These are phyloP conservation scores for Rhodosporidiobolus odoratus DNA, from an alignment of 768 basidiomycete genomes.

Conservation along the genomic window DNA sequence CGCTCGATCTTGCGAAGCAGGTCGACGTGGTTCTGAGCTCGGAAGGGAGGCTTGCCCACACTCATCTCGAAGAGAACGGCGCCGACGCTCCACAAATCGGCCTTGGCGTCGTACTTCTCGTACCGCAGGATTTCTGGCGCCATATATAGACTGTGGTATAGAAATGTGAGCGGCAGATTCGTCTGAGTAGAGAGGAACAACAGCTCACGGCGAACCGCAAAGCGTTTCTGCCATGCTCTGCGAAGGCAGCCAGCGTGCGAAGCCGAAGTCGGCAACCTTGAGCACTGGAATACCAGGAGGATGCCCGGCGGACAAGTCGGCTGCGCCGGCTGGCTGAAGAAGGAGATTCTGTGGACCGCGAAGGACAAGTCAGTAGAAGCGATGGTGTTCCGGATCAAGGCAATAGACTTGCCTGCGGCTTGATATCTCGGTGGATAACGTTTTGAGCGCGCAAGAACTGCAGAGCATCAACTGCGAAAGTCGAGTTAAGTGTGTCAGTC, in stretches of 20 bases:
- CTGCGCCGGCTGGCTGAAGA: conserved; percentile 70
- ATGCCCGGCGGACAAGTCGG: conserved; percentile 79
- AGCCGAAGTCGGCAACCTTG: conserved; percentile 97
- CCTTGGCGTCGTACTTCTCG: conserved; percentile 96
- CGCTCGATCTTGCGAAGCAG: conserved; percentile 85
- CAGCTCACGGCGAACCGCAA: conserved; percentile 86
- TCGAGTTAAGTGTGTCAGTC: not conserved
- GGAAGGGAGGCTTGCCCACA: conserved; percentile 87
- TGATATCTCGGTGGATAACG: conserved; percentile 94
- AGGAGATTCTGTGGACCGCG: conserved; percentile 65
- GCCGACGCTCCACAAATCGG: conserved; percentile 96
- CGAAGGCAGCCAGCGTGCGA: conserved; percentile 83
- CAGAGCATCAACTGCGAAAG: conserved; percentile 71
- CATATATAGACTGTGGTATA: conserved; percentile 74
- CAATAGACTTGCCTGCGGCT: conserved; percentile 65
- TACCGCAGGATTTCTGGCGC: conserved; percentile 96
- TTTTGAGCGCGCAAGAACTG: conserved; percentile 83
- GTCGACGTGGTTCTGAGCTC: conserved; percentile 93
- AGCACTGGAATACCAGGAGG: conserved; percentile 87
- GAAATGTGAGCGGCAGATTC: not conserved
- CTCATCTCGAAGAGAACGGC: conserved; percentile 94
- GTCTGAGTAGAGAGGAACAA: not conserved
- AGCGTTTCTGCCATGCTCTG: conserved; percentile 95
- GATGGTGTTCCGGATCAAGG: not conserved
- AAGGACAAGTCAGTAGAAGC: not conserved